Conservation (phyloP, 2,329 filamentous ascomycete genomes). For the Trichoderma semiorbis region DNA sequence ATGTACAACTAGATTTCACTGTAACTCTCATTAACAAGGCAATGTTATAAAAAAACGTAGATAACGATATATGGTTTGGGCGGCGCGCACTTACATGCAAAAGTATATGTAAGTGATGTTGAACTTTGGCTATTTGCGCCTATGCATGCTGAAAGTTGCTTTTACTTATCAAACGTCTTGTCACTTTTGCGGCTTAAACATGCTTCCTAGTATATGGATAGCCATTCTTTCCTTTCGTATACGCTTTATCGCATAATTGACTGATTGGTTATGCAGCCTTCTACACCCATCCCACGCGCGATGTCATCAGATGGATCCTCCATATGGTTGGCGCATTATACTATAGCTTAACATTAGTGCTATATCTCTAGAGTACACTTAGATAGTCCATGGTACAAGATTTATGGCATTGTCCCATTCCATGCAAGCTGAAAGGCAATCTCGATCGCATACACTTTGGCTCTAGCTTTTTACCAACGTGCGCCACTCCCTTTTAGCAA, state of each 20-base stretch:
- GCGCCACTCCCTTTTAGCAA: not conserved
- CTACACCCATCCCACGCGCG: no score
- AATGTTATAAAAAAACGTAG: not conserved
- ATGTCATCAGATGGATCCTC: no score
- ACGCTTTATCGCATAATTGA: no score
- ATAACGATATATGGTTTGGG: not conserved
- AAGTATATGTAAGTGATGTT: not conserved
- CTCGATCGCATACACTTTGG: not conserved
- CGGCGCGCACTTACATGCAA: not conserved
- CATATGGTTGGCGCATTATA: no score
- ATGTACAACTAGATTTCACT: not conserved
- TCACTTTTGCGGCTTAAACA: not conserved
- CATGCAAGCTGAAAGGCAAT: not conserved
- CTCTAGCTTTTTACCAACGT: not conserved
- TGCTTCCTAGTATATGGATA: not conserved
- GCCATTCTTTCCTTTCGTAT: no score
- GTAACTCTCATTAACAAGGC: not conserved
- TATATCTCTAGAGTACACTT: no score
- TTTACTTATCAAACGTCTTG: not conserved
- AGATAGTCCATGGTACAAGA: no score
- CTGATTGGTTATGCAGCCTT: no score
- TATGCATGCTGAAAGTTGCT: not conserved
- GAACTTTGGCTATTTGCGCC: not conserved
- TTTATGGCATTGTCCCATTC: not conserved
- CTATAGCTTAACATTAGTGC: no score